phyloP scores from a whole-genome alignment of 768 basidiomycete genomes.

The Russula vinacea region DNA sequence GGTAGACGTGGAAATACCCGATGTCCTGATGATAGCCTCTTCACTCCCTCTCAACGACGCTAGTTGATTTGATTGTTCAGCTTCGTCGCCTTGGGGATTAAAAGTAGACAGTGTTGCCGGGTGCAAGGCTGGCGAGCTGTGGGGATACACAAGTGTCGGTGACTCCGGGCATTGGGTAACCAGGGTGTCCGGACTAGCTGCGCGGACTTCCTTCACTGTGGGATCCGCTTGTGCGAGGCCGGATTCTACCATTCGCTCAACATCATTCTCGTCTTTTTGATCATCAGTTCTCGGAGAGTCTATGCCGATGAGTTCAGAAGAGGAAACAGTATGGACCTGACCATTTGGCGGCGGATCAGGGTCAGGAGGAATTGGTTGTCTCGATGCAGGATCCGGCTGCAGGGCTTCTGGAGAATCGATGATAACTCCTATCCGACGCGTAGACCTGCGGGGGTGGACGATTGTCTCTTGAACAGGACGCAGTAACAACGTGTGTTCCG shows the following conservation, averaged over 20 bases:
- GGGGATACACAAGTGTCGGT: constrained; percentile 16
- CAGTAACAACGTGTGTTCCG: constrained; percentile 56
- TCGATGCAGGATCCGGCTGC: background rate
- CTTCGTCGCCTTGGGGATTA: background rate
- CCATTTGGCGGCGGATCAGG: constrained; percentile 15
- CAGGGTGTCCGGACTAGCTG: background rate
- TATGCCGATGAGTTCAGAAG: constrained; percentile 12
- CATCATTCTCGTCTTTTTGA: constrained; percentile 23
- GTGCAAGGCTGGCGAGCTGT: constrained; percentile 1
- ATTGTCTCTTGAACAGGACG: constrained; percentile 35
- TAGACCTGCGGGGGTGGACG: constrained; percentile 20
- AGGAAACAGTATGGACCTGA: background rate
- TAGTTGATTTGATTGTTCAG: background rate
- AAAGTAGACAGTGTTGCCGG: background rate
- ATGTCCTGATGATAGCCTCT: background rate
- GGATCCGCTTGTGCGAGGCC: background rate
- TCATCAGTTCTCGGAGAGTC: constrained; percentile 22
- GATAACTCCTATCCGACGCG: constrained; percentile 14
- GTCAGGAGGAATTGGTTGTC: constrained; percentile 7
- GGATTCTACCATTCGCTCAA: constrained; percentile 27
- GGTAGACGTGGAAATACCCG: constrained; percentile 16
- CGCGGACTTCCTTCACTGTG: background rate
- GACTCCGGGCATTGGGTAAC: background rate
- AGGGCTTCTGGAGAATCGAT: constrained; percentile 6
- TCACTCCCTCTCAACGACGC: background rate